These are phyloP conservation scores for Stygiomarasmius scandens DNA, from an alignment of 1,284 basidiomycete species.

Conservation along the genomic window DNA sequence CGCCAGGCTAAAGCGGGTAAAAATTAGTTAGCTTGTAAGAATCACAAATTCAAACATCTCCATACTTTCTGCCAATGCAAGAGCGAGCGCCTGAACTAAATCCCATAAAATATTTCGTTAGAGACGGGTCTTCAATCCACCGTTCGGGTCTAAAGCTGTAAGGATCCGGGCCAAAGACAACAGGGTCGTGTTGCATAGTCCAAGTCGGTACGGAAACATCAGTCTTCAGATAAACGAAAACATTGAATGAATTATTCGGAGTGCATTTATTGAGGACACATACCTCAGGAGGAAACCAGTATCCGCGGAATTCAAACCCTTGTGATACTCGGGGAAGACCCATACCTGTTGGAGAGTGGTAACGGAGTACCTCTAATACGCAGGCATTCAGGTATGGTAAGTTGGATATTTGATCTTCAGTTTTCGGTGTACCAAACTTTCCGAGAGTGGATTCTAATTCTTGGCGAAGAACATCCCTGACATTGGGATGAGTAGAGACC, in stretches of 20 bases:
- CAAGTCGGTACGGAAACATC: slow-evolving; percentile 14
- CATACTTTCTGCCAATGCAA: neutral
- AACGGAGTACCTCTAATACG: neutral
- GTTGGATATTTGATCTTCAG: neutral
- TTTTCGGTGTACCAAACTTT: neutral
- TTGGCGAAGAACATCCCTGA: neutral
- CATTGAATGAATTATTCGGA: neutral
- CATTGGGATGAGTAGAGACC: neutral
- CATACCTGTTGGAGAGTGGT: slow-evolving; percentile 7
- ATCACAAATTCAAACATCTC: too few species aligned
- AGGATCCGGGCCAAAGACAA: neutral
- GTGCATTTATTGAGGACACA: neutral
- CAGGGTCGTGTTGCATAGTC: slow-evolving; percentile 4
- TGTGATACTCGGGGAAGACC: slow-evolving; percentile 5
- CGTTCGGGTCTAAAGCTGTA: slow-evolving; percentile 1
- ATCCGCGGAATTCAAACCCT: neutral
- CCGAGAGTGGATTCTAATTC: slow-evolving; percentile 6
- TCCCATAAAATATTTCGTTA: slow-evolving; percentile 4
- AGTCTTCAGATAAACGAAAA: neutral
- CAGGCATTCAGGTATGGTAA: too few species aligned
- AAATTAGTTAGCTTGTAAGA: too few species aligned
- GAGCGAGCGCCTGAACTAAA: slow-evolving; percentile 5
- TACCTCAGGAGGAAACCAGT: slow-evolving; percentile 2
- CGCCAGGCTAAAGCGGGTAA: slow-evolving; percentile 5
- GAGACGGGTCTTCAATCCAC: slow-evolving; percentile 9